Base-by-base conservation (phyloP, 768 basidiomycete genomes). In the Pleurotus salmoneostramineus region DNA sequence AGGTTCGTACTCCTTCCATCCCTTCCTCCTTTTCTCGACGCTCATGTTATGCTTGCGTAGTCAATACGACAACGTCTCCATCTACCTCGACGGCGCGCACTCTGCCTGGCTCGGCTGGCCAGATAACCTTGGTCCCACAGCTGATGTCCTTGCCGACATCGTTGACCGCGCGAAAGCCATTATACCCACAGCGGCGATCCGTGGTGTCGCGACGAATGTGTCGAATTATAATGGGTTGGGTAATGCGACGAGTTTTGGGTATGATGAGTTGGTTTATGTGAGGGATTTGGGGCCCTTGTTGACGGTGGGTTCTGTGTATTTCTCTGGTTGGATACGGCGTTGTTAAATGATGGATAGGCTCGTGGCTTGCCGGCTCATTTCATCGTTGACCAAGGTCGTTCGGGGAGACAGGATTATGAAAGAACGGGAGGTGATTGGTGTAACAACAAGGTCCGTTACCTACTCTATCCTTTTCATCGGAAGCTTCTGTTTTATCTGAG, bases 81-180 rank as follows among this genome's bases (percentile, higher is more conserved):
- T 70, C 49, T 70, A 71, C 60, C 54, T 71, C 34, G 72, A 72
- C 55, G 72, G 67, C 36, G 73, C 66, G 36, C 69, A 72, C 50
- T 69, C 71, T 40, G 71, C 66, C 17, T 72, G 72, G 72, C 67
- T 72, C 17, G 71, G 72, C 15, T 73, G 71, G 66, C 60, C 62
- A 43, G 63, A 58, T 51, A 74, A 71, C 60, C 62, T 71, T 40
- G 67, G 62, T n/a, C 69, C 68, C 32, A 58, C 70, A 4, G 72
- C 71, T 7, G 58, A 59, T n/a, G 17, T 70, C 46, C 67, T 71
- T 58, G 67, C 62, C 12, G 68, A 70, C 48, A 65, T 74, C 48
- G 56, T 70, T 55, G 44, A 62, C 34, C 58, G 58, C 17, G 71
- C 71, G 12, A 61, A 68, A 34, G 64, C 56, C 11, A 61, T 69